Evolutionary conservation across 371 early-diverging fungal species (phyloP).

Genomic region (Mucor ambiguus): DNA sequence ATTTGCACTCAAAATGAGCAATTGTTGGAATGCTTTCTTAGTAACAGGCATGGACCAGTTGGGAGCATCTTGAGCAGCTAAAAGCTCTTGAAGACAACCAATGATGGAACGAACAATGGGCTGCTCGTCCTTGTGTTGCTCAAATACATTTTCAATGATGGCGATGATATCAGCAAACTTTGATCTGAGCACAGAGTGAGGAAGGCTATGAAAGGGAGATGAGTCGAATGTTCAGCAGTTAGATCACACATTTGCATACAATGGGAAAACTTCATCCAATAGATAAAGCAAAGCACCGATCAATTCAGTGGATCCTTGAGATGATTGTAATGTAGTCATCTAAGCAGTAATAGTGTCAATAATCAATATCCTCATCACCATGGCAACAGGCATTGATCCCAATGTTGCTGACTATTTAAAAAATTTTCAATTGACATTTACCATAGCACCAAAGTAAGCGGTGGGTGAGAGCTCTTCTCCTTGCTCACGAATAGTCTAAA

Average conservation of each 20-base stretch:
- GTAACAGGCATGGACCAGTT: conserved; percentile 73
- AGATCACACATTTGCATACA: conserved; percentile 45
- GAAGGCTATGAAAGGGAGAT: conserved; percentile 41
- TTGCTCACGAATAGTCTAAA: conserved; percentile 77
- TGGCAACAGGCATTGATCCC: not conserved
- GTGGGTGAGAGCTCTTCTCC: conserved; percentile 66
- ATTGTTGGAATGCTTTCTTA: conserved; percentile 70
- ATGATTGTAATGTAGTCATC: conserved; percentile 70
- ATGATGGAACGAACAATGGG: conserved; percentile 77
- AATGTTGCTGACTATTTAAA: not conserved
- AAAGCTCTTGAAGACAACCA: conserved; percentile 81
- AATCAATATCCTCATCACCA: not conserved
- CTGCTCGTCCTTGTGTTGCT: conserved; percentile 66
- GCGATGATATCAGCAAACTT: conserved; percentile 66
- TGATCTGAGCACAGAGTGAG: conserved; percentile 62
- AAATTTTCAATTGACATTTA: conserved; percentile 53
- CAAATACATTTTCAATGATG: conserved; percentile 60
- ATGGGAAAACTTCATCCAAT: conserved; percentile 78
- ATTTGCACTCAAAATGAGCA: conserved; percentile 81
- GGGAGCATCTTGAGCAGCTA: conserved; percentile 77
- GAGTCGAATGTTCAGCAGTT: not conserved
- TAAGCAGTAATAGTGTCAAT: conserved; percentile 25
- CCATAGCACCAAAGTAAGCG: conserved; percentile 89
- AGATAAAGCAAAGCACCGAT: conserved; percentile 77
- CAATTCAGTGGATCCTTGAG: conserved; percentile 52